Base-by-base conservation (phyloP, 441 rosid species). In the Arabidopsis hybrid region DNA sequence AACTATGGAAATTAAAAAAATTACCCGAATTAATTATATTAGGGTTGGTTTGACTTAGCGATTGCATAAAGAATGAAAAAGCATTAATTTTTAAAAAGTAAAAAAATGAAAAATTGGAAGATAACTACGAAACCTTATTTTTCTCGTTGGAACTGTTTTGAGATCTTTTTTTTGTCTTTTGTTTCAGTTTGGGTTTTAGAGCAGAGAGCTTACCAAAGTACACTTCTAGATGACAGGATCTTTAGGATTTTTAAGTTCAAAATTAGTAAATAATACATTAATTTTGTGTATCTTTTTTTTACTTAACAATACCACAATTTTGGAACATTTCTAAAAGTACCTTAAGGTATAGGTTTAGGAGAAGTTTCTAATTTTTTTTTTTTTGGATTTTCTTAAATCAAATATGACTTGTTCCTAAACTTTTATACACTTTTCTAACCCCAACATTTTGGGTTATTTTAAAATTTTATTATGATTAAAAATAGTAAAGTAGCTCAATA, bases 1-100 rank as follows among this genome's bases (percentile, higher is more conserved):
- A 51, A 63, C 71, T 65, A 78, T 58, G 42, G 60, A 82, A 72
- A 78, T 78, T 74, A 78, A 83, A 78, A 83, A 53, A 52, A 4
- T 64, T 72, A 63, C 70, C 47, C 38, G 12, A 32, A 64, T 43
- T 51, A 34, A 13, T 21, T 1, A 21, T 62, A 40, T 13, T 43
- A 39, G 66, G 60, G 26, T 74, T 74, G 72, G 72, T 73, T 77
- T 74, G 78, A 74, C 78, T 53, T 66, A 59, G 61, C 61, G 67
- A 74, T 50, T 67, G 61, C 18, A 52, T 34, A 36, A 14, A 13
- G 52, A 64, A 18, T 18, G 36, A 36, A 55, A 72, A 46, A 14
- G 4, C 4, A 47, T 18, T 59, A 13, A 43, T 29, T 16, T 18
- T 21, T 2, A 18, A 18, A 18, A 18, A 31, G 31, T 32, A 0